A percentile compares a stretch with the other conserved stretches of the same genome.
Conservation (phyloP, 441 rosid species). For the Populus hybrid region DNA sequence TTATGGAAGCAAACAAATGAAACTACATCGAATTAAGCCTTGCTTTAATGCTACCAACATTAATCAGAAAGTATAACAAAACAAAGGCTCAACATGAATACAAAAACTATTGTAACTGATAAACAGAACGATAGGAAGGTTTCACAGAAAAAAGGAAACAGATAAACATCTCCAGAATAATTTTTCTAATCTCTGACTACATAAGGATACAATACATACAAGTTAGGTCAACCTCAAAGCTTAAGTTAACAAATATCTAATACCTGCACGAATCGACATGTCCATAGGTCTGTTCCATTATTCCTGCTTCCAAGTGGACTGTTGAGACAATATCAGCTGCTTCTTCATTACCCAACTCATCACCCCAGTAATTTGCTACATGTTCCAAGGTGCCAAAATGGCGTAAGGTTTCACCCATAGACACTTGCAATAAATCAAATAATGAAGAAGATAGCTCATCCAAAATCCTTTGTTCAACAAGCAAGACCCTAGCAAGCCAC, state of each 20-base stretch:
- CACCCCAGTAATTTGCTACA: conserved; percentile 63
- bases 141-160: not conserved
- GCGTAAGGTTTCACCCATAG: conserved; percentile 48
- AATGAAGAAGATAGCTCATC: conserved; percentile 83
- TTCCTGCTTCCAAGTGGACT: conserved; percentile 83
- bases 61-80: not conserved
- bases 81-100: not conserved
- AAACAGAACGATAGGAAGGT: not conserved
- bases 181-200: no score
- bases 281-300: conserved; percentile 67
- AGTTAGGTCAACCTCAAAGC: not conserved
- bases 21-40: not conserved
- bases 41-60: not conserved
- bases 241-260: not conserved
- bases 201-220: no score
- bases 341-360: conserved; percentile 49
- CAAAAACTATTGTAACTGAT: not conserved
- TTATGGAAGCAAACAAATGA: not conserved
- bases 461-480: conserved; percentile 80
- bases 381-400: conserved; percentile 74
- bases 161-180: not conserved
- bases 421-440: conserved; percentile 81
- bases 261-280: conserved; percentile 81
- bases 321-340: conserved; percentile 57
- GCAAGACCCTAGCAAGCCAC: conserved; percentile 82